Percentiles rank a stretch among this genome's conserved stretches.
These are phyloP conservation scores for Arthroderma sp. DNA, from an alignment of 2,329 filamentous ascomycete species.

Conservation along the genomic window DNA sequence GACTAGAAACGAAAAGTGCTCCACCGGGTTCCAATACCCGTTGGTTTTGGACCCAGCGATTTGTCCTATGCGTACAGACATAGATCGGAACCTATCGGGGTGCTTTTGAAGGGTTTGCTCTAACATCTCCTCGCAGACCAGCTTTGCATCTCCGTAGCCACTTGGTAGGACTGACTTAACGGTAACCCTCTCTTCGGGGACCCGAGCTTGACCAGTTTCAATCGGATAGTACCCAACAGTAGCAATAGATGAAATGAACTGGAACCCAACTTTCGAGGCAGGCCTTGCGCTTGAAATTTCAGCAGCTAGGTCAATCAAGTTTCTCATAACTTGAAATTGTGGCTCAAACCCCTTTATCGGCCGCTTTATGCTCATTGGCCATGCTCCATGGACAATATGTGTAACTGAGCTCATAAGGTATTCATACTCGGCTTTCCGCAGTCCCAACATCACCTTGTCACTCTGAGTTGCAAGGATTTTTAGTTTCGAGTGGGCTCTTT, in stretches of 20 bases:
- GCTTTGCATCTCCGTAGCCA: slow-evolving; percentile 45
- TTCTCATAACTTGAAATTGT: slow-evolving; percentile 40
- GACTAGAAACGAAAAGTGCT: slow-evolving; percentile 41
- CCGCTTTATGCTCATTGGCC: slow-evolving; percentile 45
- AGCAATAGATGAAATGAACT: slow-evolving; percentile 34
- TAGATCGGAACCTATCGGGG: slow-evolving; percentile 33
- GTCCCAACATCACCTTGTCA: slow-evolving; percentile 38
- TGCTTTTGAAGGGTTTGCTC: slow-evolving; percentile 37
- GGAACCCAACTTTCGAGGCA: slow-evolving; percentile 23
- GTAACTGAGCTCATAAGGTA: slow-evolving; percentile 33
- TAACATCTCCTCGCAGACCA: slow-evolving; percentile 40
- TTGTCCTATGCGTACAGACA: slow-evolving; percentile 40
- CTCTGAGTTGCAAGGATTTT: slow-evolving; percentile 40
- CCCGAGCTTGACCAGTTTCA: slow-evolving; percentile 17
- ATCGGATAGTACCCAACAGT: slow-evolving; percentile 27
- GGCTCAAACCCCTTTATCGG: slow-evolving; percentile 39
- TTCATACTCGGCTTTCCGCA: slow-evolving; percentile 31
- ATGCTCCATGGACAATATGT: slow-evolving; percentile 44
- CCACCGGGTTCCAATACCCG: slow-evolving; percentile 45
- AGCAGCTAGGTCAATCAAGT: slow-evolving; percentile 38
- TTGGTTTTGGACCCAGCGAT: slow-evolving; percentile 40
- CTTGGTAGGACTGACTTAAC: slow-evolving; percentile 34
- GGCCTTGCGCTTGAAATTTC: slow-evolving; percentile 20
- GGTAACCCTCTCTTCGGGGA: slow-evolving; percentile 35
- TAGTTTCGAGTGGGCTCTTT: slow-evolving; percentile 26